Conservation (phyloP, 352 stramenopile genomes). For the Pythium phragmitis region DNA sequence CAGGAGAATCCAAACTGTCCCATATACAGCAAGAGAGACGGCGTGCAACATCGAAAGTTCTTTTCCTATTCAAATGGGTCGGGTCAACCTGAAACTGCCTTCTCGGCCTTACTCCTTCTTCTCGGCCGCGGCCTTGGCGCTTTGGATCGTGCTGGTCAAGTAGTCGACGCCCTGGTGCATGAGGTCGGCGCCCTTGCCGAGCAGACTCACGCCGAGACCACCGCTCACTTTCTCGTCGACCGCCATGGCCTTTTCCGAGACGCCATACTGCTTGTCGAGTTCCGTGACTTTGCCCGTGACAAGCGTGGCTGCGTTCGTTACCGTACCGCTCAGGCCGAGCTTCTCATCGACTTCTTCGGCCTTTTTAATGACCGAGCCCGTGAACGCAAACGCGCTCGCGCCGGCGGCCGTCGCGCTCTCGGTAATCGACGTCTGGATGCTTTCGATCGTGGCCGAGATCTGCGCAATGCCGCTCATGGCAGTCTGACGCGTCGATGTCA, state of each 20-base stretch:
- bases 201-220: constrained; percentile 63
- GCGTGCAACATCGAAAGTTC: too few relatives aligned
- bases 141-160: constrained; percentile 56
- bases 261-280: constrained; percentile 54
- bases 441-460: constrained; percentile 54
- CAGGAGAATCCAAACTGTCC: constrained; percentile 2
- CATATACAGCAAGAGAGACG: constrained; percentile 4
- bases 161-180: constrained; percentile 59
- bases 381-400: constrained; percentile 44
- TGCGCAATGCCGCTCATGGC: constrained; percentile 64
- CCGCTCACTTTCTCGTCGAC: constrained; percentile 77
- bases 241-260: constrained; percentile 62
- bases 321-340: constrained; percentile 51
- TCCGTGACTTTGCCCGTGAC: constrained; percentile 57
- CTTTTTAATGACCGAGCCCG: constrained; percentile 52
- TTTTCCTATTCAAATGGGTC: not conserved
- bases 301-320: constrained; percentile 44
- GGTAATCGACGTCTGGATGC: constrained; percentile 36
- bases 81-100: not conserved
- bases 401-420: constrained; percentile 32
- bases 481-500: constrained; percentile 49
- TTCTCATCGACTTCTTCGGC: constrained; percentile 59
- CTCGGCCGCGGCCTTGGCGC: constrained; percentile 57
- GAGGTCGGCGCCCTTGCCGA: constrained; percentile 41
- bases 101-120: constrained; percentile 8